Evolutionary conservation across 805 yeast genomes (phyloP).

Genomic region (Cyberlindnera bimundalis): DNA sequence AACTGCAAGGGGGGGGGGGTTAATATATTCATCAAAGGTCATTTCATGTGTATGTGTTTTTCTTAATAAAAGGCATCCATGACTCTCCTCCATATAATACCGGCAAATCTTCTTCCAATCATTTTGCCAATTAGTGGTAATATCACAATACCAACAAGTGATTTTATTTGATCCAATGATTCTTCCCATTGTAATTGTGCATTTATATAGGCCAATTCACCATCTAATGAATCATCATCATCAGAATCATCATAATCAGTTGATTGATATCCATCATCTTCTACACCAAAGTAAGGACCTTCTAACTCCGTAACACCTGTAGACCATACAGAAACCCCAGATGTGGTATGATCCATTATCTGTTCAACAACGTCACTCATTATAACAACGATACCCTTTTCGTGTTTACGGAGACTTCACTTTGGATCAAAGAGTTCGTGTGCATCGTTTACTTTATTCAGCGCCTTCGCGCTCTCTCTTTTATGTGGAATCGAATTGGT

Average conservation of each 20-base stretch:
- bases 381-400: no score
- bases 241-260: conserved; percentile 14
- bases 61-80: conserved; percentile 20
- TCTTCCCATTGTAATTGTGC: conserved; percentile 78
- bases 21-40: not conserved
- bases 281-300: no score
- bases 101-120: conserved; percentile 59
- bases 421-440: no score
- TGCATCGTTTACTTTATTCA: no score
- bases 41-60: not conserved
- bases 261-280: conserved; percentile 2
- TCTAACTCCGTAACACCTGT: no score
- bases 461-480: no score
- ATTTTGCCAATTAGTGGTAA: conserved; percentile 67
- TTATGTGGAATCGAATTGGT: no score
- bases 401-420: no score
- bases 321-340: no score
- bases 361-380: no score
- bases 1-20: not conserved
- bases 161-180: conserved; percentile 54
- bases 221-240: conserved; percentile 19
- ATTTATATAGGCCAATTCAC: conserved; percentile 31
- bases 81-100: conserved; percentile 26
- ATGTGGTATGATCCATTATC: no score
- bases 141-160: conserved; percentile 55